Percentiles rank a stretch among this genome's conserved stretches.
These are phyloP conservation scores for Dendrostoma leiphaemia DNA, from an alignment of 2,329 filamentous ascomycete genomes.

Conservation along the genomic window DNA sequence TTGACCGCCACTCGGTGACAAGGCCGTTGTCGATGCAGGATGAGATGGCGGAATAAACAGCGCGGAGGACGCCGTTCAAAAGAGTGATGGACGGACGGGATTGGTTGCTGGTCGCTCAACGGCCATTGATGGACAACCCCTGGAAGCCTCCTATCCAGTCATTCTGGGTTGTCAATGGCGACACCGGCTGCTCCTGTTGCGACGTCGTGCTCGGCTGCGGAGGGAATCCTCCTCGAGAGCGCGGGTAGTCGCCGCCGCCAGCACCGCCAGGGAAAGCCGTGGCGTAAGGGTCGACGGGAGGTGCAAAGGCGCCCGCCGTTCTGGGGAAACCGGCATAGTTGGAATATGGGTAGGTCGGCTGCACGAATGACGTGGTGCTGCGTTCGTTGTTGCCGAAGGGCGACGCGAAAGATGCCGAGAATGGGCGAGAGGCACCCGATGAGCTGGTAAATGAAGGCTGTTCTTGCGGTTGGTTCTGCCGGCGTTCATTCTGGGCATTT, in stretches of 20 bases:
- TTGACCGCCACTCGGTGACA: slow-evolving; percentile 1
- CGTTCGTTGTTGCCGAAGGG: slow-evolving; percentile 43
- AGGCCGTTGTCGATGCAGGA: slow-evolving; percentile 10
- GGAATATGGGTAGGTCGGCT: slow-evolving; percentile 37
- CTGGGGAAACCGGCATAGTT: slow-evolving; percentile 43
- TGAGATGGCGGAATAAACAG: neutral
- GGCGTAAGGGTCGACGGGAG: slow-evolving; percentile 40
- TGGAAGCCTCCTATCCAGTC: slow-evolving; percentile 68
- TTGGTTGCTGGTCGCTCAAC: slow-evolving; percentile 33
- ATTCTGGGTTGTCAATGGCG: slow-evolving; percentile 42
- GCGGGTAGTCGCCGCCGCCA: slow-evolving; percentile 41
- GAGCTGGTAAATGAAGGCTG: slow-evolving; percentile 36
- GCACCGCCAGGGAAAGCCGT: slow-evolving; percentile 32
- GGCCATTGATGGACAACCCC: slow-evolving; percentile 68
- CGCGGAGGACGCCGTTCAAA: neutral
- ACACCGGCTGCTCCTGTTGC: slow-evolving; percentile 37
- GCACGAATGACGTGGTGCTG: slow-evolving; percentile 37
- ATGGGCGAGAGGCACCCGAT: slow-evolving; percentile 38
- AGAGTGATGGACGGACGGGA: neutral
- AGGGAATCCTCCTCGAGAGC: slow-evolving; percentile 42
- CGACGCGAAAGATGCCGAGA: slow-evolving; percentile 41
- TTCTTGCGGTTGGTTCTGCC: slow-evolving; percentile 46
- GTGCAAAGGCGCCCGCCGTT: slow-evolving; percentile 36
- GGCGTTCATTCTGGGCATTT: slow-evolving; percentile 43
- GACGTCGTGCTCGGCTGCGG: slow-evolving; percentile 34